These are phyloP conservation scores for Syzygium jambos DNA, from an alignment of 345 rosid species.

Conservation along the genomic window DNA sequence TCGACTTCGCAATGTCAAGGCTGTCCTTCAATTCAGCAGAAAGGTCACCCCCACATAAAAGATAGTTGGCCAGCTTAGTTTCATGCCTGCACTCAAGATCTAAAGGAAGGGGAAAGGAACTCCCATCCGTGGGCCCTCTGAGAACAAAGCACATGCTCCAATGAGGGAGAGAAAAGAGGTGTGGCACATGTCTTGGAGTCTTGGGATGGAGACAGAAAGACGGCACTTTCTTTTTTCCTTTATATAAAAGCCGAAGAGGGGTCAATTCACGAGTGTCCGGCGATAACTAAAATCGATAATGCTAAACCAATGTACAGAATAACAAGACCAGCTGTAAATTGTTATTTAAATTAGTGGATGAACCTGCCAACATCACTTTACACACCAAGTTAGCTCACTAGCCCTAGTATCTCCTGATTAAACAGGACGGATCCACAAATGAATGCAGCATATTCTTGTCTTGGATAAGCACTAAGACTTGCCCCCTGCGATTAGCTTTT, in stretches of 20 bases:
- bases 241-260: background rate
- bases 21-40: background rate
- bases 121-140: background rate
- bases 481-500: background rate
- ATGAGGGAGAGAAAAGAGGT: background rate
- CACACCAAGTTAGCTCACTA: background rate
- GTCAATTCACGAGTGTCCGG: background rate
- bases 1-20: background rate
- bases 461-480: background rate
- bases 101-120: background rate
- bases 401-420: background rate
- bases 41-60: background rate
- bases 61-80: background rate
- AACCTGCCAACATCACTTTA: background rate
- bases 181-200: background rate
- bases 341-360: background rate
- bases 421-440: background rate
- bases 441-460: background rate
- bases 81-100: background rate
- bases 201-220: background rate
- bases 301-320: background rate
- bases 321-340: background rate
- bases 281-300: background rate
- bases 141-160: background rate
- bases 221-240: background rate